phyloP scores from a whole-genome alignment of 345 rosid species.

The Psidium guajava region DNA sequence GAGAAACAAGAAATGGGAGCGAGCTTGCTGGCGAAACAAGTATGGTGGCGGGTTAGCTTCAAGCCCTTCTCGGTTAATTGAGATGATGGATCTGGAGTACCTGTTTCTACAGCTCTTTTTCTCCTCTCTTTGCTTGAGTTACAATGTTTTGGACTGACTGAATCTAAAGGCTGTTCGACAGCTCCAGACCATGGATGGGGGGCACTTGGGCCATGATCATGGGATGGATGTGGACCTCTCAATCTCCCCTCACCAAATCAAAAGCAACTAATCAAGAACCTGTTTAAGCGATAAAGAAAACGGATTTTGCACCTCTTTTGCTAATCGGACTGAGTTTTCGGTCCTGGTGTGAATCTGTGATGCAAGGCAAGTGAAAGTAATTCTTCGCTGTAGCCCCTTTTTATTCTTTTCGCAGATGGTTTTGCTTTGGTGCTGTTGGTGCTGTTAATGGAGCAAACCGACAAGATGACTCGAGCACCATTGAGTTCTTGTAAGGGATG shows the following conservation, averaged over 20 bases:
- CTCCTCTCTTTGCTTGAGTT: neutral
- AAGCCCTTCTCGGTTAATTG: neutral
- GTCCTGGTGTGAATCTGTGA: neutral
- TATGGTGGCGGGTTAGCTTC: neutral
- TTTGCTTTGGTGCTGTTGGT: neutral
- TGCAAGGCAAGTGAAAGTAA: neutral
- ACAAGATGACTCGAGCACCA: neutral
- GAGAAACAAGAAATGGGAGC: neutral
- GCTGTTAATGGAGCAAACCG: neutral
- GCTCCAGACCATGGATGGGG: neutral
- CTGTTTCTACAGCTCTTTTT: neutral
- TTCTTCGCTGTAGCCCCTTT: neutral
- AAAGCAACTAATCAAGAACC: neutral
- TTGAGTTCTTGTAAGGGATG: neutral
- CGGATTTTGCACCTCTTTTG: neutral
- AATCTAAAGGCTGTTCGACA: neutral
- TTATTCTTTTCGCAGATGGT: neutral
- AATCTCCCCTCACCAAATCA: neutral
- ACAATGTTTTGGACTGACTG: neutral
- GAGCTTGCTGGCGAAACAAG: conserved; percentile 3
- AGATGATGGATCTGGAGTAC: conserved; percentile 2
- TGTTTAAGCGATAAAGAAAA: neutral
- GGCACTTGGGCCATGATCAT: neutral
- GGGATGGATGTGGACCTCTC: neutral
- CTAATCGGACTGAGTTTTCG: neutral